Base-by-base conservation (phyloP, 768 basidiomycete genomes). In the Serendipita sp. region DNA sequence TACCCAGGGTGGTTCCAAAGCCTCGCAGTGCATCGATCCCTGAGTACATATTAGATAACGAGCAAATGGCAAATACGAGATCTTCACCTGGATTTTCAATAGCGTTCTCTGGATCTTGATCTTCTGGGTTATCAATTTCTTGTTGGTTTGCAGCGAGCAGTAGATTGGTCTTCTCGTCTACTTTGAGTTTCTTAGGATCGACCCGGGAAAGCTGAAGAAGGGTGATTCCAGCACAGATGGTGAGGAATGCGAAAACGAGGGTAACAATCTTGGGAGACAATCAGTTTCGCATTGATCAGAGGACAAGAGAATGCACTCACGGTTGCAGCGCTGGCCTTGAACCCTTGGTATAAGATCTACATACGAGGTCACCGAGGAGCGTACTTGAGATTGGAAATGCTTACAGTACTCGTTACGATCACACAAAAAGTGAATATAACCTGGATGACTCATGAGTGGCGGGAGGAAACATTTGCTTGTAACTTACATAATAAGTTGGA, bases 151-250 rank as follows among this genome's bases (percentile, higher is more conserved):
- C 81, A 16, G 91, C 94, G 73, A 90, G 85, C 36, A 99, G 81
- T 18, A 99, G 83, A 58, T 97, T 81, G 0, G 96, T 97, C 38
- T 88, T 82, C 16, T 94, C 80, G 72, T 98, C 95, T 70, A 99
- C 86, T 52, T 83, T 66, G 70, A 97, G 80, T 64, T 84, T 75
- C 18, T 78, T 78, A 8, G 95, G 95, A 71, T 99, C 95, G 69
- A 98, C 83, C 76, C 91, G 91, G 73, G 87, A 91, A 82, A 95
- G 86, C 75, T 99, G 95, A 5, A 99, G 84, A 68, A 99, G 85
- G 35, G 88, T 89, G 73, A 98, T 97, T 18, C 95, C 95, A 23
- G 91, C 76, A 67, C 89, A 91, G 64, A 94, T 94, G 66, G 88
- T 84, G 67, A 96, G 74, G 79, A 99, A 98, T 5, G 84, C 94